Conservation (phyloP, 306 rosid genomes). For the Hippophae gyantsensis region DNA sequence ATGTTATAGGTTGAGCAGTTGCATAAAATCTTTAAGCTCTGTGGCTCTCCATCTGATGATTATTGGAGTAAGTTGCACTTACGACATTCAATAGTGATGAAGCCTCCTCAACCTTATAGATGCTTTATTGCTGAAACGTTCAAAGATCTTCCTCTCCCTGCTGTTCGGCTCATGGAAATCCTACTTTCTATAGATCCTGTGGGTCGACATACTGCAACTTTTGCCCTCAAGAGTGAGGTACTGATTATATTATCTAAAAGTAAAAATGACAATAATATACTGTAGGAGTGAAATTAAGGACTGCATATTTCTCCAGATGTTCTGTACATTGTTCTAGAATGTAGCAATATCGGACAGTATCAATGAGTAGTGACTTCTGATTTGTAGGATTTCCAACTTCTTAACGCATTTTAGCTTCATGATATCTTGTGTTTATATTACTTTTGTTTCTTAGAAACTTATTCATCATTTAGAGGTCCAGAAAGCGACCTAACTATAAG, state of each 20-base stretch:
- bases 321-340: neutral
- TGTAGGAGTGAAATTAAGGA: neutral
- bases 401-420: no score
- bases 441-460: no score
- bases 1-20: conserved; percentile 77
- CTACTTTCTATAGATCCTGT: conserved; percentile 75
- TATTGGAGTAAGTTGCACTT: conserved; percentile 64
- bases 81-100: conserved; percentile 54
- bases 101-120: conserved; percentile 73
- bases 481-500: no score
- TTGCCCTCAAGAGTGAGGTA: conserved; percentile 74
- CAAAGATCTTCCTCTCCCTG: conserved; percentile 58
- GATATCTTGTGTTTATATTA: no score
- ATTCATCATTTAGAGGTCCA: no score
- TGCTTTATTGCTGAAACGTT: conserved; percentile 59
- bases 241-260: conserved; percentile 7
- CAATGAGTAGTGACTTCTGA: neutral
- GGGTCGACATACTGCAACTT: conserved; percentile 63
- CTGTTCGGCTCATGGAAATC: conserved; percentile 56
- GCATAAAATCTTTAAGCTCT: conserved; percentile 89
- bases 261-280: neutral
- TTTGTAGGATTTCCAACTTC: neutral
- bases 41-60: conserved; percentile 89
- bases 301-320: neutral
- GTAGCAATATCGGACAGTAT: neutral